Percentiles rank a stretch among this genome's conserved stretches.
Evolutionary conservation across 768 basidiomycete genomes (phyloP).

Genomic region (Leccinum sublutescens): DNA sequence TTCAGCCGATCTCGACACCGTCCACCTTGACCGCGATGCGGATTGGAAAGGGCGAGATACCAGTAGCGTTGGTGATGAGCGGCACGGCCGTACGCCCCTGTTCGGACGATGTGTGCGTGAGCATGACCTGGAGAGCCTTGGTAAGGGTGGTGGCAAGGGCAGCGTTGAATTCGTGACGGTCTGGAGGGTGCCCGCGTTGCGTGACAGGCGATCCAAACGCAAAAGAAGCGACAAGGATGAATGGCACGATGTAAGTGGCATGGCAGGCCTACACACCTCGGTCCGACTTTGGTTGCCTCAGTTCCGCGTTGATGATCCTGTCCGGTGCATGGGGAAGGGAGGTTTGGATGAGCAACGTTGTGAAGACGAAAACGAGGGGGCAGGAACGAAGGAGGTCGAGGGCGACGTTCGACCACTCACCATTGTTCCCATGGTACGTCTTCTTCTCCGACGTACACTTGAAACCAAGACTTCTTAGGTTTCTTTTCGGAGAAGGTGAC

Average conservation of each 20-base stretch:
- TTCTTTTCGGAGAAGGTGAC: constrained; percentile 78
- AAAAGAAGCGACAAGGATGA: neutral
- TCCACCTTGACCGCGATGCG: constrained; percentile 67
- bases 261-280: constrained; percentile 44
- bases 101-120: constrained; percentile 77
- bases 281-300: constrained; percentile 68
- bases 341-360: neutral
- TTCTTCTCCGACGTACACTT: constrained; percentile 68
- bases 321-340: too few species aligned
- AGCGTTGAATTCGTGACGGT: constrained; percentile 51
- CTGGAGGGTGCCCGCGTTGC: constrained; percentile 19
- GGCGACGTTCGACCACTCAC: constrained; percentile 35
- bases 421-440: constrained; percentile 89
- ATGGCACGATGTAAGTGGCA: neutral
- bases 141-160: constrained; percentile 62
- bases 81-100: constrained; percentile 72
- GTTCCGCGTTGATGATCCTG: constrained; percentile 80
- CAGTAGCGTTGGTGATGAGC: constrained; percentile 70
- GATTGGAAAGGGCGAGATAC: constrained; percentile 81
- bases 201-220: neutral
- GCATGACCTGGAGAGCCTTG: constrained; percentile 66
- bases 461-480: constrained; percentile 78
- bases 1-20: constrained; percentile 55
- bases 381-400: neutral
- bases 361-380: neutral